phyloP scores from a whole-genome alignment of 768 basidiomycete genomes.

The Kwoniella europaea region DNA sequence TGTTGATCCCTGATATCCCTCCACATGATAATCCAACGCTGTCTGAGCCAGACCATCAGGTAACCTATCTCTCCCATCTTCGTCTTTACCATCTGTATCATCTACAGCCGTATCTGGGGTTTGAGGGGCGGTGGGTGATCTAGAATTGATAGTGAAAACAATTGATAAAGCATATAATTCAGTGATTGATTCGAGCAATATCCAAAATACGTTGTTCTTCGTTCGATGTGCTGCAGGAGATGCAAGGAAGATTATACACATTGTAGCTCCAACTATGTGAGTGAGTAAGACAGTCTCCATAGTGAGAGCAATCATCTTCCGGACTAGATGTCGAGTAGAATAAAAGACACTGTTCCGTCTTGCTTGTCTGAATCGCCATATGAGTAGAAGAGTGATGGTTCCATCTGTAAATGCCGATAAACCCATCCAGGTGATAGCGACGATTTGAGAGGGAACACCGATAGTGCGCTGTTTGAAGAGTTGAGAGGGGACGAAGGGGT shows the following conservation, averaged over 20 bases:
- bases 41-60: conserved; percentile 23
- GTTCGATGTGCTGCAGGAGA: conserved; percentile 42
- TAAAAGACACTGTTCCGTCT: conserved; percentile 15
- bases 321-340: conserved; percentile 29
- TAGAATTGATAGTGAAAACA: conserved; percentile 52
- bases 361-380: conserved; percentile 39
- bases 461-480: conserved; percentile 29
- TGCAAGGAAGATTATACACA: conserved; percentile 53
- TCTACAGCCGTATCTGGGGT: background rate
- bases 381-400: conserved; percentile 37
- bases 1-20: conserved; percentile 38
- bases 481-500: conserved; percentile 46
- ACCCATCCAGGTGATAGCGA: conserved; percentile 55
- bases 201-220: conserved; percentile 47
- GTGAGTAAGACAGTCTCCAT: conserved; percentile 53
- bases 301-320: conserved; percentile 42
- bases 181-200: conserved; percentile 48
- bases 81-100: background rate
- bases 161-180: conserved; percentile 51
- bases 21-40: conserved; percentile 35
- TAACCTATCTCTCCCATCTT: conserved; percentile 1
- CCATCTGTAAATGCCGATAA: conserved; percentile 51
- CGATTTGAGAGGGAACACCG: conserved; percentile 47
- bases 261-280: conserved; percentile 45
- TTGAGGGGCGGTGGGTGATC: conserved; percentile 12